Base-by-base conservation (phyloP, 2,329 filamentous ascomycete genomes). In the Penicillium sp. region DNA sequence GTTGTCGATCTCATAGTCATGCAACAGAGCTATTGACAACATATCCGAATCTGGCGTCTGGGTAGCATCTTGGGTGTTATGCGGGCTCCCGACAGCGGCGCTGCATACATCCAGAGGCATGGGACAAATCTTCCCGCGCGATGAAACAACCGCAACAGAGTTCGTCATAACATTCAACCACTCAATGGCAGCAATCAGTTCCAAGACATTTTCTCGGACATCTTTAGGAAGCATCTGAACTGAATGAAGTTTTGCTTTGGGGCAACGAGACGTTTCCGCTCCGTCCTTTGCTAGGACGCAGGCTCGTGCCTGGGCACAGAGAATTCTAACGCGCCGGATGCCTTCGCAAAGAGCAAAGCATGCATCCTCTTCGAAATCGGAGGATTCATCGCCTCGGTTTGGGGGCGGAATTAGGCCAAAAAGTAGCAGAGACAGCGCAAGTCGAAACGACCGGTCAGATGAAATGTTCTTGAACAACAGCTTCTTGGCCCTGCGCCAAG, bases 401-500 rank as follows among this genome's bases (percentile, higher is more conserved):
- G 43, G 30, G 13, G 18, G 30, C 21, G 36, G n/a, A 7, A 36
- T 36, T 5, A 17, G 20, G 10, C 33, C 33, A 12, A 36, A 36
- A 13, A 36, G 33, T 8, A 36, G 5, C 10, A 36, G 13, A 3
- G 33, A 20, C 12, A 36, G 13, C 3, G 17, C 18, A 10, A 36
- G 12, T 5, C 33, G 33, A 9, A 36, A 36, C 3, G 33, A 36
- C 18, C 9, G 20, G 9, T 9, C 21, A 8, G 30, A 18, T 20
- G 43, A 17, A 26, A 58, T 58, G 15, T 46, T 56, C 10, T 21
- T 24, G 42, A 58, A 56, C 10, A 56, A 17, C 37, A 46, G 26
- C 13, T 56, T 23, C 24, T 42, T 58, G 12, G 56, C 56, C 23
- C 46, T 54, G 15, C 45, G 23, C 53, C 50, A 58, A 10, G 50